A percentile compares a stretch with the other conserved stretches of the same genome.
phyloP scores from a whole-genome alignment of 2,329 filamentous ascomycete species.

The Fusarium compactum region DNA sequence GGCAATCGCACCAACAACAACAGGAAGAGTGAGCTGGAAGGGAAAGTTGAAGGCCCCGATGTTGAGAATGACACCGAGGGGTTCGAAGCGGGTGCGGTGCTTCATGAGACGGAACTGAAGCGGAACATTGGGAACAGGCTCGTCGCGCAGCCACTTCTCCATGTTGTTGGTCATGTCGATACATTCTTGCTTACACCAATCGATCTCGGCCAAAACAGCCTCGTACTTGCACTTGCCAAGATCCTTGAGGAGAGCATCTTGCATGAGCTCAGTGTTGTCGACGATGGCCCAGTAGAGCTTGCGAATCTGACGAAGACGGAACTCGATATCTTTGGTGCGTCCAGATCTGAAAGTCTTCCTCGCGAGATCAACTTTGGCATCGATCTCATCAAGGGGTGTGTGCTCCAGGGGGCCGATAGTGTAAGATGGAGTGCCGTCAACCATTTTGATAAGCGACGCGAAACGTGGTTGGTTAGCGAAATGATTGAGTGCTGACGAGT shows the following conservation, averaged over 20 bases:
- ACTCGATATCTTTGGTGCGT: constrained; percentile 85
- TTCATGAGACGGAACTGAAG: constrained; percentile 76
- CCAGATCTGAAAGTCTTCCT: constrained; percentile 80
- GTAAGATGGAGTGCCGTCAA: constrained; percentile 56
- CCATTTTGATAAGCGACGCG: constrained; percentile 32
- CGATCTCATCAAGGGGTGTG: constrained; percentile 76
- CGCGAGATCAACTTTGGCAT: constrained; percentile 68
- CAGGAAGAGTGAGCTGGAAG: constrained; percentile 80
- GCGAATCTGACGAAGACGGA: constrained; percentile 85
- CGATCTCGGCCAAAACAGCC: constrained; percentile 77
- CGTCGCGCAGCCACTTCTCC: constrained; percentile 85
- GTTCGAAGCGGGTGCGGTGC: constrained; percentile 86
- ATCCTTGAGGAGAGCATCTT: constrained; percentile 81
- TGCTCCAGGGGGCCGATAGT: constrained; percentile 64
- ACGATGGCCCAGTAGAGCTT: constrained; percentile 94
- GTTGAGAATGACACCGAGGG: constrained; percentile 83
- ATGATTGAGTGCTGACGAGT: constrained; percentile 27
- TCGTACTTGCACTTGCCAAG: constrained; percentile 84
- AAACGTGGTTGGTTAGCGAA: constrained; percentile 22
- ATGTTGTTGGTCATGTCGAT: constrained; percentile 82
- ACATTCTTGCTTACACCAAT: constrained; percentile 85
- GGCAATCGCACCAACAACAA: constrained; percentile 88
- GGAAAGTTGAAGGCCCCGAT: constrained; percentile 98
- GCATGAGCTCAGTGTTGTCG: constrained; percentile 79
- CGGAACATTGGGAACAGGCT: constrained; percentile 77